These are phyloP conservation scores for Tremella yokohamensis DNA, from an alignment of 768 basidiomycete genomes.

Conservation along the genomic window DNA sequence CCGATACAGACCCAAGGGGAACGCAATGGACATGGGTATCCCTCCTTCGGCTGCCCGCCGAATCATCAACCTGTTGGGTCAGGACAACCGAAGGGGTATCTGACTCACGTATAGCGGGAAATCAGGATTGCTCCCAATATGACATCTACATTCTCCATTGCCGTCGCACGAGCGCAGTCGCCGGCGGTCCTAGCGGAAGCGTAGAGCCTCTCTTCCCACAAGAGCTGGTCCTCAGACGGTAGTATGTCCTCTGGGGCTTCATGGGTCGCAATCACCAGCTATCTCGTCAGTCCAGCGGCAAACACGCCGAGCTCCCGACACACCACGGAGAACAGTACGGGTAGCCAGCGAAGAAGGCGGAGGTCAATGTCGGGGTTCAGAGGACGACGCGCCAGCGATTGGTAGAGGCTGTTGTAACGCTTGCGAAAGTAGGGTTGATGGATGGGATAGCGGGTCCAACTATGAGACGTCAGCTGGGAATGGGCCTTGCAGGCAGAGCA, in stretches of 20 bases:
- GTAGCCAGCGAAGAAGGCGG: conserved; percentile 3
- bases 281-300: neutral
- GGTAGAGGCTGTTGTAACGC: conserved; percentile 1
- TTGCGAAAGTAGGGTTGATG: neutral
- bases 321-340: neutral
- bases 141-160: conserved; percentile 1
- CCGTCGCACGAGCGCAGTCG: neutral
- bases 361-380: neutral
- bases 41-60: neutral
- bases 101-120: neutral
- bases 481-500: no score
- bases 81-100: neutral
- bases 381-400: neutral
- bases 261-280: neutral
- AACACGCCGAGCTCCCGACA: neutral
- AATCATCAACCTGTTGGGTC: neutral
- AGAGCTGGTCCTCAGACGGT: neutral
- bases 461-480: neutral
- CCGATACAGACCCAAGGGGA: neutral
- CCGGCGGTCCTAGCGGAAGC: neutral
- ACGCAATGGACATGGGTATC: neutral
- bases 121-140: neutral
- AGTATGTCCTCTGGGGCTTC: neutral
- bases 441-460: neutral
- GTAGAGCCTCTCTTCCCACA: neutral